phyloP scores from a whole-genome alignment of 306 rosid species.

The Chamaecrista fasciculata region DNA sequence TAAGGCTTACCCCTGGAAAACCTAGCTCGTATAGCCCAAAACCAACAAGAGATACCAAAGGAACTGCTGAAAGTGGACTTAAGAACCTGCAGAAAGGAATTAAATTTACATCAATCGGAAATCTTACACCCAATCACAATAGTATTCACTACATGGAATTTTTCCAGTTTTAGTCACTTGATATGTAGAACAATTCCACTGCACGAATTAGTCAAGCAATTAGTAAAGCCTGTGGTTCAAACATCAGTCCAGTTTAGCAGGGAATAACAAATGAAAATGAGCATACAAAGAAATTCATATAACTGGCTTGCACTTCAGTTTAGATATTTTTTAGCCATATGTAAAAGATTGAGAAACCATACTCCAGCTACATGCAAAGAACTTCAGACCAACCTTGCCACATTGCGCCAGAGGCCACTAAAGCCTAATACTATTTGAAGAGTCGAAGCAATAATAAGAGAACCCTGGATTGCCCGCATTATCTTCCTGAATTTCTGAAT shows the following conservation, averaged over 20 bases:
- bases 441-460: slow-evolving; percentile 94
- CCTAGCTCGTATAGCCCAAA: slow-evolving; percentile 95
- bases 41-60: slow-evolving; percentile 87
- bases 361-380: slow-evolving; percentile 18
- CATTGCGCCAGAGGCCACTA: slow-evolving; percentile 99
- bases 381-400: slow-evolving; percentile 71
- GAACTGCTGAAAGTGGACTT: slow-evolving; percentile 96
- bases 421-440: slow-evolving; percentile 98
- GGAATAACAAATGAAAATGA: slow-evolving; percentile 24
- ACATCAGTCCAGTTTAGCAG: slow-evolving; percentile 16
- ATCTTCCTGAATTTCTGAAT: slow-evolving; percentile 85
- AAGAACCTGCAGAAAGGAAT: slow-evolving; percentile 66
- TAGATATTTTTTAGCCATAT: slow-evolving; percentile 16
- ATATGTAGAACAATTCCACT: slow-evolving; percentile 7
- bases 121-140: slow-evolving; percentile 9
- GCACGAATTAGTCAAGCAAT: slow-evolving; percentile 23
- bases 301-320: slow-evolving; percentile 8
- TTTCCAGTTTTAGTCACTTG: not conserved
- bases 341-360: slow-evolving; percentile 7
- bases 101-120: slow-evolving; percentile 26
- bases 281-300: slow-evolving; percentile 7
- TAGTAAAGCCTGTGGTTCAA: slow-evolving; percentile 14
- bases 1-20: slow-evolving; percentile 84
- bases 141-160: slow-evolving; percentile 3
- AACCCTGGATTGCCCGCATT: slow-evolving; percentile 96